Conservation (phyloP, 257 asterid genomes). For the Haberlea rhodopensis region DNA sequence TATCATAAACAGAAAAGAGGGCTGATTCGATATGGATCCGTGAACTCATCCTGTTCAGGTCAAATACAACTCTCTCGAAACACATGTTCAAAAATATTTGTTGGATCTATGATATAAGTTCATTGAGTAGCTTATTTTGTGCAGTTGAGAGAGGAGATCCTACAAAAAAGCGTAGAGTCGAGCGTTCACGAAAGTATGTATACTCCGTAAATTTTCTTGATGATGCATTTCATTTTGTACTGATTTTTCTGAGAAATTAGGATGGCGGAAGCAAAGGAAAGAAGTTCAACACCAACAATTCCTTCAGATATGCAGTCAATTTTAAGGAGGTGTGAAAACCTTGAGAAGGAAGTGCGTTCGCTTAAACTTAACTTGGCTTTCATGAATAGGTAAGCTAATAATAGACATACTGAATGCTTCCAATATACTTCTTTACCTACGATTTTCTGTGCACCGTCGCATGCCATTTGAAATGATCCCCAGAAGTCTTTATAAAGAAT, state of each 20-base stretch:
- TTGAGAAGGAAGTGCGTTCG: slow-evolving; percentile 89
- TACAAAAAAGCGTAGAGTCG: slow-evolving; percentile 81
- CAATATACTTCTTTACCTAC: background rate
- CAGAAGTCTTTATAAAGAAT: background rate
- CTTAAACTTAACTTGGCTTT: slow-evolving; percentile 84
- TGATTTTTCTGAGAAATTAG: slow-evolving; percentile 31
- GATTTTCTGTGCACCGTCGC: background rate
- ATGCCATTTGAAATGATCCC: background rate
- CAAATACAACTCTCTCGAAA: slow-evolving; percentile 17
- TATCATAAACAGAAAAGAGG: slow-evolving; percentile 48
- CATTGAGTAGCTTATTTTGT: slow-evolving; percentile 30
- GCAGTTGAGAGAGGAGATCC: slow-evolving; percentile 89
- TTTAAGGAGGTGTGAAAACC: slow-evolving; percentile 74
- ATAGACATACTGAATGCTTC: background rate
- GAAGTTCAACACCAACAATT: slow-evolving; percentile 58
- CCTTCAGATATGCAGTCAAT: slow-evolving; percentile 78
- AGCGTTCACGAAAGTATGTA: slow-evolving; percentile 80
- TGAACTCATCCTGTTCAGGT: slow-evolving; percentile 73
- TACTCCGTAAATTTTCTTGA: background rate
- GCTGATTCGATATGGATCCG: slow-evolving; percentile 65
- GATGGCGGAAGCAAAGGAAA: slow-evolving; percentile 95
- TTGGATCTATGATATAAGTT: background rate
- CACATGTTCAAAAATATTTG: background rate
- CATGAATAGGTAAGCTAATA: slow-evolving; percentile 66
- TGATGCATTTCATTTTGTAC: slow-evolving; percentile 3